Evolutionary conservation across 2,329 filamentous ascomycete species (phyloP).

Genomic region (Epichloe scottii): DNA sequence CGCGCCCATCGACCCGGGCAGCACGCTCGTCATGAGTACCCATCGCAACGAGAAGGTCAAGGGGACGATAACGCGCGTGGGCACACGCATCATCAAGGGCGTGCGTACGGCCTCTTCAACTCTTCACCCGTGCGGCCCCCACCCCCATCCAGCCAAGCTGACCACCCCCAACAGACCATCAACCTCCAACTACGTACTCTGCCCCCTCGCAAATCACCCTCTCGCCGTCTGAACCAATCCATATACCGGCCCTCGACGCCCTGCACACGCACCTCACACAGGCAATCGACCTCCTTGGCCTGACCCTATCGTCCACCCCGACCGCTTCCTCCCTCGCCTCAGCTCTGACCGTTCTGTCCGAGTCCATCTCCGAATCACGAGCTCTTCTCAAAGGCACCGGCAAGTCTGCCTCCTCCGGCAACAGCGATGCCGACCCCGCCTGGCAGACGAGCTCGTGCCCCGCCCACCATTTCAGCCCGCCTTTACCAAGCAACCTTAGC

Average conservation of each 20-base stretch:
- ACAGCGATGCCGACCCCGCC: constrained; percentile 23
- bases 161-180: constrained; percentile 44
- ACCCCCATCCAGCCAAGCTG: neutral
- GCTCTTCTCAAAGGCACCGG: constrained; percentile 43
- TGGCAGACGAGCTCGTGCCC: constrained; percentile 34
- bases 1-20: constrained; percentile 71
- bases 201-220: constrained; percentile 37
- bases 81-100: constrained; percentile 83
- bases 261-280: constrained; percentile 70
- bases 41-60: constrained; percentile 82
- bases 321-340: constrained; percentile 43
- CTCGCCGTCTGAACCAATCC: constrained; percentile 37
- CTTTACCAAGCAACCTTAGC: constrained; percentile 50
- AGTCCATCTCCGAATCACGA: constrained; percentile 41
- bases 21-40: constrained; percentile 81
- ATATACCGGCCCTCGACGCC: constrained; percentile 56
- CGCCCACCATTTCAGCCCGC: constrained; percentile 29
- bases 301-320: constrained; percentile 46
- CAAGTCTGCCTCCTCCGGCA: constrained; percentile 6
- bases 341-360: constrained; percentile 43
- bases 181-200: constrained; percentile 65
- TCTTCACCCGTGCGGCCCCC: constrained; percentile 1
- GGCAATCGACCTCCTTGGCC: constrained; percentile 69
- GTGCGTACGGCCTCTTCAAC: constrained; percentile 35
- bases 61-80: constrained; percentile 80